phyloP scores from a whole-genome alignment of 1,139 yeast species.

The Torulaspora globosa region DNA sequence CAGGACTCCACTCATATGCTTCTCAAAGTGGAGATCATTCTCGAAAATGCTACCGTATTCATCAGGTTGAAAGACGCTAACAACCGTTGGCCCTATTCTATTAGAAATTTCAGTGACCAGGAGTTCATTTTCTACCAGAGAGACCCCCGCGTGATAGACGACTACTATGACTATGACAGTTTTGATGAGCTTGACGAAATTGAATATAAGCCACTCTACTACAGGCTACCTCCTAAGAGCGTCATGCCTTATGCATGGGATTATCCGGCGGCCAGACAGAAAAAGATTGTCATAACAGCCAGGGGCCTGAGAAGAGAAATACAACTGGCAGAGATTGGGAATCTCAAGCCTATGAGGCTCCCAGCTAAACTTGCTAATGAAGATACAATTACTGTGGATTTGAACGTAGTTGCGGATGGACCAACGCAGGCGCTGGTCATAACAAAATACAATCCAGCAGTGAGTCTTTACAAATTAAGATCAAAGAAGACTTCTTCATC shows the following conservation, averaged over 20 bases:
- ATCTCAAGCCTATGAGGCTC: conserved; percentile 76
- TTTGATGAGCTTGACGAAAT: conserved; percentile 53
- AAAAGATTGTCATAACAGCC: conserved; percentile 69
- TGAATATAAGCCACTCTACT: conserved; percentile 64
- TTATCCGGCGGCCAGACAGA: conserved; percentile 83
- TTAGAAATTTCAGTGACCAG: conserved; percentile 79
- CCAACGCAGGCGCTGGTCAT: conserved; percentile 86
- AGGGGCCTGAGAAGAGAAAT: conserved; percentile 74
- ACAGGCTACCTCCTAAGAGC: conserved; percentile 79
- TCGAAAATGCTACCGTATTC: conserved; percentile 79
- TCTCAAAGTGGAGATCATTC: conserved; percentile 64
- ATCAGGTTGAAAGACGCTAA: conserved; percentile 70
- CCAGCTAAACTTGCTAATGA: conserved; percentile 47
- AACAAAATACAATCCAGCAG: conserved; percentile 73
- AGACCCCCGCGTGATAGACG: conserved; percentile 59
- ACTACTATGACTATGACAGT: conserved; percentile 43
- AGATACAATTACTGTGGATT: conserved; percentile 57
- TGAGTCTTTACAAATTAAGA: conserved; percentile 61
- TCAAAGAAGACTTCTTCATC: conserved; percentile 23
- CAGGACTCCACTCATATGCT: conserved; percentile 63
- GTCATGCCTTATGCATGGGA: conserved; percentile 99
- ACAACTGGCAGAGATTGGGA: conserved; percentile 90
- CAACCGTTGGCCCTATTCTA: conserved; percentile 86
- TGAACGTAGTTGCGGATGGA: conserved; percentile 94
- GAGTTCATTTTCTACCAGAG: conserved; percentile 85